Percentiles rank a stretch among this genome's conserved stretches.
phyloP scores from a whole-genome alignment of 768 basidiomycete species.

The Naematelia aurantialba region DNA sequence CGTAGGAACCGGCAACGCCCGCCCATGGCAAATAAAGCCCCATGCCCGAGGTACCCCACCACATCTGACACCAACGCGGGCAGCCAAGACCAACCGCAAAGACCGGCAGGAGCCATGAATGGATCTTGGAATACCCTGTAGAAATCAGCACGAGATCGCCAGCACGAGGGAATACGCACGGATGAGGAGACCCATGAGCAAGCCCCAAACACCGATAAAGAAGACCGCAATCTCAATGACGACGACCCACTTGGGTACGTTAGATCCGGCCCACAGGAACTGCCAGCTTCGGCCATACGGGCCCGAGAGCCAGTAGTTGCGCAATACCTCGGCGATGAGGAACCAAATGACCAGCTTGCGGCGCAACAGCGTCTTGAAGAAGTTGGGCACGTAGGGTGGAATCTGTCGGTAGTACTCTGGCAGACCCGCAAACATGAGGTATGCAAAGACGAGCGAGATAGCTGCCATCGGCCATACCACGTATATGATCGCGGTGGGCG shows the following conservation, averaged over 20 bases:
- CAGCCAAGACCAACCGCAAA: conserved; percentile 93
- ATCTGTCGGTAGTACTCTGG: conserved; percentile 66
- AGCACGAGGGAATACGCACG: conserved; percentile 25
- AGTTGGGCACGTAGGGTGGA: conserved; percentile 90
- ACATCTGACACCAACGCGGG: conserved; percentile 93
- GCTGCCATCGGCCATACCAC: conserved; percentile 76
- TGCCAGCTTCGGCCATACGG: conserved; percentile 79
- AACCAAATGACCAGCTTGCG: conserved; percentile 93
- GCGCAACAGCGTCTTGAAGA: conserved; percentile 81
- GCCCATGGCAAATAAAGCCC: conserved; percentile 94
- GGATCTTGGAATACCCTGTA: conserved; percentile 75
- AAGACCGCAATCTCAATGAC: conserved; percentile 73
- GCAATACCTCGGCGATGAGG: conserved; percentile 81
- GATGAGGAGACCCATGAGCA: conserved; percentile 67
- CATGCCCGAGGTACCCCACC: conserved; percentile 92
- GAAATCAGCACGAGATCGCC: conserved; percentile 6
- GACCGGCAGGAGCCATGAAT: conserved; percentile 91
- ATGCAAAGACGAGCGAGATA: conserved; percentile 71
- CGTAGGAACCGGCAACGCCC: conserved; percentile 75
- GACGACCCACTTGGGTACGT: conserved; percentile 78
- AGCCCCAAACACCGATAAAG: conserved; percentile 83
- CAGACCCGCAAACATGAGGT: conserved; percentile 77
- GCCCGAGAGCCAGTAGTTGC: conserved; percentile 52
- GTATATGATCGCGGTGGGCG: conserved; percentile 81
- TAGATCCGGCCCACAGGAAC: conserved; percentile 77